Evolutionary conservation across 352 stramenopile species (phyloP).

Genomic region (Phytophthora melonis): DNA sequence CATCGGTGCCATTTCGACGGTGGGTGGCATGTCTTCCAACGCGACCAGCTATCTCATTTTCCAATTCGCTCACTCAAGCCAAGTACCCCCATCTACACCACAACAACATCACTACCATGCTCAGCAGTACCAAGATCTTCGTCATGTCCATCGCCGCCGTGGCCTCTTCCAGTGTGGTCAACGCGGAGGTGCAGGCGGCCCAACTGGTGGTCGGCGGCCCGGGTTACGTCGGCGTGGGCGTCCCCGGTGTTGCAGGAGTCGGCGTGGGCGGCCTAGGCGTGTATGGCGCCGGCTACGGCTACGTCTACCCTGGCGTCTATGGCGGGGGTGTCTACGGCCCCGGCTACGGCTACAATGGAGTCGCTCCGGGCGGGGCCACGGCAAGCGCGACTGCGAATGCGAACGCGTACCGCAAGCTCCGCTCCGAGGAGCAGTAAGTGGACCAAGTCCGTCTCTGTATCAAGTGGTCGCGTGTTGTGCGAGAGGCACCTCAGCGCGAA

Average conservation of each 20-base stretch:
- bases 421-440: too few species aligned
- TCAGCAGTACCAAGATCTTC: constrained; percentile 16
- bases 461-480: too few species aligned
- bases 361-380: background rate
- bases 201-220: background rate
- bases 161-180: background rate
- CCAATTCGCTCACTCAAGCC: background rate
- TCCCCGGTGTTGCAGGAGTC: background rate
- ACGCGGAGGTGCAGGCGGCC: constrained; percentile 1
- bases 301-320: background rate
- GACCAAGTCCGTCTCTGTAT: too few species aligned
- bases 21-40: background rate
- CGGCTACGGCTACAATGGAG: background rate
- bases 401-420: background rate
- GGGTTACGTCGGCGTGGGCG: constrained; percentile 5
- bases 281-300: background rate
- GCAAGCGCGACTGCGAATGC: background rate
- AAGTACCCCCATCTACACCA: background rate
- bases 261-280: background rate
- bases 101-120: constrained; percentile 1
- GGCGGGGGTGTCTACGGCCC: background rate
- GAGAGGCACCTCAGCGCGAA: too few species aligned
- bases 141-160: constrained; percentile 4
- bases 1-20: too few species aligned
- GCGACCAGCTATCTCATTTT: background rate